Base-by-base conservation (phyloP, 805 yeast species). In the Sugiyamaella americana region DNA sequence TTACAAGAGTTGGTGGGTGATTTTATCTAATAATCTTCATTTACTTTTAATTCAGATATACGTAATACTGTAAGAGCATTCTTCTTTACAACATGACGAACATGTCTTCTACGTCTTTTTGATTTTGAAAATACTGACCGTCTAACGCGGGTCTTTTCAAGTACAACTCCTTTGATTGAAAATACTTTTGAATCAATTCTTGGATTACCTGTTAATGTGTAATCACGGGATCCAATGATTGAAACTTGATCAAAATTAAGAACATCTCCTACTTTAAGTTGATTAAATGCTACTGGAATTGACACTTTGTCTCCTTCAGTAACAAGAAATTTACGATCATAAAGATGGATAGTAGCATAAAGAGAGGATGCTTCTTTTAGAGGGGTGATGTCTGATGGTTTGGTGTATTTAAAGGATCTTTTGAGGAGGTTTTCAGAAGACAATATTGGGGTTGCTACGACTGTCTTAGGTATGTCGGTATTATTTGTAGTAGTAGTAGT, bases 271-370 rank as follows among this genome's bases (percentile, higher is more conserved):
- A 91, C 81, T 44, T 80, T 73, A 8, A 83, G 93, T 45, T 79
- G 76, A 57, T 80, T 82, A 71, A 93, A 61, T 53, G 79, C 76
- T 65, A 78, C 89, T 2, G 97, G 96, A 35, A 93, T 66, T 20
- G 80, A 75, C 44, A 93, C 76, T 54, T 73, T 76, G 64, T 93
- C 99, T 19, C 99, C 99, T 55, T 82, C 78, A 21, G 98, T 88
- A 16, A 93, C 93, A 51, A 93, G 70, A 60, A 86, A 88, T 37
- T 93, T 87, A 65, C 87, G 80, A 65, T 82, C 79, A 69, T 87
- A 93, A 34, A 93, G 76, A 56, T 78, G 80, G 54, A 91, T 75
- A 5, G 86, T 73, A 40, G 98, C 98, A 61, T 87, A 93, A 26
- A 91, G 66, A 42, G 81, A 76, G n/a, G 60, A 62, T 46, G 83